Conservation (phyloP, 1,139 yeast species). For the Taphrina deformans region DNA sequence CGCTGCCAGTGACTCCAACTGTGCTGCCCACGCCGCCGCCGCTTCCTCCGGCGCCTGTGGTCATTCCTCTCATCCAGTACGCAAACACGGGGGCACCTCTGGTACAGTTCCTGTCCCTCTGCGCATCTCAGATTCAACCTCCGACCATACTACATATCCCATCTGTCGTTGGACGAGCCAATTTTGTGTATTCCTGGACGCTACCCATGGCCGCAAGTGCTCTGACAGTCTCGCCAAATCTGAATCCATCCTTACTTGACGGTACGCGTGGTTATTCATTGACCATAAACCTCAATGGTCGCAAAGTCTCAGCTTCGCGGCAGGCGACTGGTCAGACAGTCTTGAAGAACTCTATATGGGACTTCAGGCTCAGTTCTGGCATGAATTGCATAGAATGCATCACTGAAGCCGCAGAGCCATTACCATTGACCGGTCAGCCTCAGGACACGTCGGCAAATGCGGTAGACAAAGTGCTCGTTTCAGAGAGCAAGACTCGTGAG, state of each 20-base stretch:
- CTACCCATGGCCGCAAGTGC: constrained; percentile 25
- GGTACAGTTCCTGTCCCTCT: constrained; percentile 11
- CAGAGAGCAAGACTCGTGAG: constrained; percentile 1
- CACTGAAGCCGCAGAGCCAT: constrained; percentile 20
- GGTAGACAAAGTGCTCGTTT: background rate
- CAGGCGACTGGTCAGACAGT: constrained; percentile 3
- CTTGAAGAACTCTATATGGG: constrained; percentile 15
- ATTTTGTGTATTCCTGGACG: constrained; percentile 22
- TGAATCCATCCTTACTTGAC: background rate
- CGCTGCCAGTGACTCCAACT: background rate
- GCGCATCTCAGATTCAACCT: constrained; percentile 14
- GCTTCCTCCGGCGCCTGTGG: constrained; percentile 1
- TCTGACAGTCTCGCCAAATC: constrained; percentile 15
- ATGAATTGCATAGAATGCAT: constrained; percentile 29
- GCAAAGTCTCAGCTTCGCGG: constrained; percentile 4
- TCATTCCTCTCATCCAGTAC: constrained; percentile 5
- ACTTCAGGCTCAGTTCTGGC: constrained; percentile 22
- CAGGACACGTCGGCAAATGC: background rate
- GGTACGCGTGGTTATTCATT: constrained; percentile 11
- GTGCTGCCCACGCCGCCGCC: background rate
- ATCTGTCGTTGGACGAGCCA: constrained; percentile 7
- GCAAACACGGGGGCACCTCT: constrained; percentile 11
- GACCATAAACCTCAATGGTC: constrained; percentile 8
- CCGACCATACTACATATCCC: constrained; percentile 15
- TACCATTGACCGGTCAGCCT: background rate